phyloP scores from a whole-genome alignment of 192 early-diverging fungal genomes.

The Cetraspora pellucida region DNA sequence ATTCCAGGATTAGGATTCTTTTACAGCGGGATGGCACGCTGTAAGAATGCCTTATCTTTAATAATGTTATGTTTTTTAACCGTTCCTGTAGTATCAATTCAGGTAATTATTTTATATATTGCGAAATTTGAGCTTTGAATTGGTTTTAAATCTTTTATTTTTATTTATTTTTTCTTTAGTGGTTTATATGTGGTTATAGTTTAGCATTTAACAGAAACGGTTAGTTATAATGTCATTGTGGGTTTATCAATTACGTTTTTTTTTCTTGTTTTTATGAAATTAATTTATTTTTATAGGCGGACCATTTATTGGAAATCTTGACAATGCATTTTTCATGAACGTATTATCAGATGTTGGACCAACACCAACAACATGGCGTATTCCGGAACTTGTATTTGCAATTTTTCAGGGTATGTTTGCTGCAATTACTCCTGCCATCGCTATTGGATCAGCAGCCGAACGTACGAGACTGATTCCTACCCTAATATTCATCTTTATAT shows the following conservation, averaged over 20 bases:
- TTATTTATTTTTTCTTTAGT: slow-evolving; percentile 70
- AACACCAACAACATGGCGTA: slow-evolving; percentile 58
- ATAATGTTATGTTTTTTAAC: slow-evolving; percentile 63
- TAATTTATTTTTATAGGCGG: too few species aligned
- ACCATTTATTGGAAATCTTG: slow-evolving; percentile 73
- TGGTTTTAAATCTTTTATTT: slow-evolving; percentile 42
- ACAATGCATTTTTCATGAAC: slow-evolving; percentile 59
- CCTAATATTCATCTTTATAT: slow-evolving; percentile 59
- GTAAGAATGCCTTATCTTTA: slow-evolving; percentile 67
- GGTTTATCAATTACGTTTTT: too few species aligned
- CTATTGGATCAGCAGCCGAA: slow-evolving; percentile 62
- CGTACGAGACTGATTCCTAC: slow-evolving; percentile 58
- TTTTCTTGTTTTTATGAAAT: too few species aligned
- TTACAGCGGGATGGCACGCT: slow-evolving; percentile 66
- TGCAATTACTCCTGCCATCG: slow-evolving; percentile 58
- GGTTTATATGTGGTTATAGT: slow-evolving; percentile 75
- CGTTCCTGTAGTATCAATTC: slow-evolving; percentile 58
- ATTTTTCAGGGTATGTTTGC: slow-evolving; percentile 73
- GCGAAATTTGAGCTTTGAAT: slow-evolving; percentile 46
- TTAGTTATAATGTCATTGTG: slow-evolving; percentile 37
- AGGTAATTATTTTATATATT: slow-evolving; percentile 51
- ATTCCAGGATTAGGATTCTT: slow-evolving; percentile 67
- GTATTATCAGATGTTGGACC: slow-evolving; percentile 54
- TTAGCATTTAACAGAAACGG: slow-evolving; percentile 69
- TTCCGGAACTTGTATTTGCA: slow-evolving; percentile 60